Base-by-base conservation (phyloP, 1,284 basidiomycete genomes). In the Lentinula novae-zelandiae region DNA sequence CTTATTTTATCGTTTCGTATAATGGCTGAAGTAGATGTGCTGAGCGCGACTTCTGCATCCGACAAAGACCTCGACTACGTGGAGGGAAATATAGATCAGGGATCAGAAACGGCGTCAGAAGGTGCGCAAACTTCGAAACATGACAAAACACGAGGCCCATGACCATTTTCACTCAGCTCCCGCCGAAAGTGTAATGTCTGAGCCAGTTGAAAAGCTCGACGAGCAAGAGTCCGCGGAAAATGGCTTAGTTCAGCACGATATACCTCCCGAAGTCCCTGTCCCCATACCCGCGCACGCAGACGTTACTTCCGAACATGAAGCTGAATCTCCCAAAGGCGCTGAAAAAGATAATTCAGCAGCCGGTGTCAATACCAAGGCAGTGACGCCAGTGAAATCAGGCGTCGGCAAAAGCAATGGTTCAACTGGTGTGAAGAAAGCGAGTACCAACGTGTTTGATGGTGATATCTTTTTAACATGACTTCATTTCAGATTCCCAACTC, bases 371-470 rank as follows among this genome's bases (percentile, higher is more conserved):
- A 53, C 60, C 49, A 70, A 70, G 58, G n/a, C 60, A 13, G 55
- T 61, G 34, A 59, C 66, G 17, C 53, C 75, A 42, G 69, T 72
- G 53, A 83, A 80, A 69, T 69, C 78, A 40, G 64, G 74, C 57
- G 64, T 71, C 52, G 72, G 70, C 61, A 86, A 83, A 71, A 64
- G 73, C 33, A 80, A 76, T 65, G 75, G 73, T 64, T 76, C 74
- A 39, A 76, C 84, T 57, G 71, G 79, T 17, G 85, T 86, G 58
- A 90, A 85, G 75, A 89, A 86, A 82, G 88, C 85, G 67, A 61
- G 79, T 78, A 56, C 13, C 67, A 56, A 57, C 66, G 71, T 68
- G 62, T 60, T 67, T 69, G 57, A 68, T 66, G 64, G 66, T 65
- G 49, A 70, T 70, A 13, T 68, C 67, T 60, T 27, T 22, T 56